Percentiles rank a stretch among this genome's conserved stretches.
phyloP scores from a whole-genome alignment of 2,329 filamentous ascomycete genomes.

The Macroventuria anomochaeta region DNA sequence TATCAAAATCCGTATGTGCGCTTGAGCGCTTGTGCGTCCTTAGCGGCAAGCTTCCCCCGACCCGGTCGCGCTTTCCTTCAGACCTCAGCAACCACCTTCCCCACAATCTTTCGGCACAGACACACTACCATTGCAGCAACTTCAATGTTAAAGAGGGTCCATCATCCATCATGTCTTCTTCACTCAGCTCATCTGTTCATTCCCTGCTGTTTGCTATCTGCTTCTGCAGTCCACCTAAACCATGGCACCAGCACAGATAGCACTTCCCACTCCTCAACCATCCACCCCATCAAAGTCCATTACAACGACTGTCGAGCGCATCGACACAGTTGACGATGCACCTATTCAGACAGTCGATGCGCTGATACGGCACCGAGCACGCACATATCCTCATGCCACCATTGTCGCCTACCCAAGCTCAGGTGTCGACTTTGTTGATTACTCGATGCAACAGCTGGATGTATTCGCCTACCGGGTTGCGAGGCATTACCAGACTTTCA shows the following conservation, averaged over 20 bases:
- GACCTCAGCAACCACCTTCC: not conserved
- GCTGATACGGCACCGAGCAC: conserved; percentile 49
- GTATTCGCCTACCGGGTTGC: conserved; percentile 43
- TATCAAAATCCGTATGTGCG: not conserved
- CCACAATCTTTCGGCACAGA: not conserved
- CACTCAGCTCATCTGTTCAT: not conserved
- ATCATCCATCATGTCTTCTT: not conserved
- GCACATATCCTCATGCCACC: conserved; percentile 43
- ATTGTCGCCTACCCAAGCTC: conserved; percentile 55
- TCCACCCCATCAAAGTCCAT: conserved; percentile 1
- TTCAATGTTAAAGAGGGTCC: not conserved
- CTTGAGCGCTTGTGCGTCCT: not conserved
- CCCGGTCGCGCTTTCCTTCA: not conserved
- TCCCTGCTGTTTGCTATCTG: not conserved
- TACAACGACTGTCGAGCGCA: not conserved
- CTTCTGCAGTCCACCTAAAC: not conserved
- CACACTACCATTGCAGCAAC: not conserved
- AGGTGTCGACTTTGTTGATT: conserved; percentile 56
- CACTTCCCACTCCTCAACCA: conserved; percentile 15
- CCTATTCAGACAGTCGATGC: conserved; percentile 48
- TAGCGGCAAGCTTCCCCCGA: not conserved
- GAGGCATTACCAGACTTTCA: conserved; percentile 30
- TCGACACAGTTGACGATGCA: conserved; percentile 1
- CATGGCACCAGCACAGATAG: conserved; percentile 33
- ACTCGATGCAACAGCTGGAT: conserved; percentile 56